Conservation (phyloP, 2,329 filamentous ascomycete genomes). For the Beauveria caledonica region DNA sequence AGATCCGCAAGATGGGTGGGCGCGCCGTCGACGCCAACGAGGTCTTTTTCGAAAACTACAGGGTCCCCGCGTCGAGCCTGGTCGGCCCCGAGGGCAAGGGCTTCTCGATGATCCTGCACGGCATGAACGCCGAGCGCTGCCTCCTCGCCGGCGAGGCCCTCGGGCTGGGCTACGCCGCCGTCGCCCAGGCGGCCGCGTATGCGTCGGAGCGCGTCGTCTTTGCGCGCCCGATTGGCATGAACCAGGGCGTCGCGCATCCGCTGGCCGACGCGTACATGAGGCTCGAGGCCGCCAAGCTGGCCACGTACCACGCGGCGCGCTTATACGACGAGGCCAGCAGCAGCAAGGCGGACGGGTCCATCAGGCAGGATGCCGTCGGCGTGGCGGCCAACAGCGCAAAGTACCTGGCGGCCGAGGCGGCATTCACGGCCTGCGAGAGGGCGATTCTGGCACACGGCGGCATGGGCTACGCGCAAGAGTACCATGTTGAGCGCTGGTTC, state of each 20-base stretch:
- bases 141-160: constrained; percentile 72
- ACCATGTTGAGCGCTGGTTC: constrained; percentile 58
- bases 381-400: constrained; percentile 63
- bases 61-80: constrained; percentile 53
- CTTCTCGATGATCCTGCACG: constrained; percentile 70
- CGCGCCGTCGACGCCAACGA: constrained; percentile 78
- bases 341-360: constrained; percentile 33
- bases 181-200: constrained; percentile 55
- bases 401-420: constrained; percentile 59
- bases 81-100: constrained; percentile 68
- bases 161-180: constrained; percentile 67
- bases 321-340: constrained; percentile 47
- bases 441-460: constrained; percentile 52
- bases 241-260: constrained; percentile 58
- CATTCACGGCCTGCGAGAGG: constrained; percentile 53
- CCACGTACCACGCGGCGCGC: constrained; percentile 56
- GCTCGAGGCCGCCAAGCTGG: constrained; percentile 56
- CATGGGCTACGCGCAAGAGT: constrained; percentile 58
- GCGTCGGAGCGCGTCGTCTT: constrained; percentile 60
- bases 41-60: constrained; percentile 78
- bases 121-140: constrained; percentile 73
- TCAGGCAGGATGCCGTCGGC: constrained; percentile 49
- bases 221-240: constrained; percentile 55
- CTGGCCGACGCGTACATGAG: constrained; percentile 58
- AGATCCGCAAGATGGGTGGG: constrained; percentile 80